Conservation (phyloP, 129 eudicot genomes). For the Lactuca sativa region DNA sequence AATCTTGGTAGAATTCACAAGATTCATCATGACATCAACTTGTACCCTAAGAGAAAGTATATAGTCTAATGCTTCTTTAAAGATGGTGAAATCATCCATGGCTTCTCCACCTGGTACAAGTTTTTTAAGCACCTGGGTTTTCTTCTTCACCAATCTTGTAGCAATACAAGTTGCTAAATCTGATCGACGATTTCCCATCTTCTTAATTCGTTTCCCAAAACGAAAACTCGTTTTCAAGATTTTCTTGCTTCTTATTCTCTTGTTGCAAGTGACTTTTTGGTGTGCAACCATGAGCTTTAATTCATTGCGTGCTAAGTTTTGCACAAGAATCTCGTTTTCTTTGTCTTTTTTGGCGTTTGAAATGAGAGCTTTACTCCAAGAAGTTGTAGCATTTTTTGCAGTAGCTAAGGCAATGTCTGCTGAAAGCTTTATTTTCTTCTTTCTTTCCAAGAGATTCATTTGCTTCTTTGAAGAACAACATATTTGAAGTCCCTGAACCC, state of each 20-base stretch:
- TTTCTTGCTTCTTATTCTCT: slow-evolving; percentile 43
- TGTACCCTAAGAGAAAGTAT: slow-evolving; percentile 59
- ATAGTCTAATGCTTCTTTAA: slow-evolving; percentile 79
- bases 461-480: slow-evolving; percentile 45
- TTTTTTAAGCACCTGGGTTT: slow-evolving; percentile 64
- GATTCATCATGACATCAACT: slow-evolving; percentile 70
- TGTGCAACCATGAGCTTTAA: background rate
- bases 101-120: slow-evolving; percentile 79
- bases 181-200: background rate
- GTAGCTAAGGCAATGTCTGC: slow-evolving; percentile 87
- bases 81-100: slow-evolving; percentile 52
- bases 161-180: slow-evolving; percentile 48
- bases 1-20: slow-evolving; percentile 42
- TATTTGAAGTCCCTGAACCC: slow-evolving; percentile 61
- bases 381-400: slow-evolving; percentile 41
- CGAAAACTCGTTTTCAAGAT: slow-evolving; percentile 41
- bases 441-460: slow-evolving; percentile 60
- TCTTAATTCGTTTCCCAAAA: slow-evolving; percentile 23
- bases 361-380: slow-evolving; percentile 71
- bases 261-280: slow-evolving; percentile 14
- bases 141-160: slow-evolving; percentile 54
- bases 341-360: slow-evolving; percentile 33
- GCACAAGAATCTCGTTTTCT: slow-evolving; percentile 22
- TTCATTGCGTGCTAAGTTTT: slow-evolving; percentile 29
- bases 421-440: slow-evolving; percentile 64